Conservation (phyloP, 768 basidiomycete species). For the Tubosaeta sp. region DNA sequence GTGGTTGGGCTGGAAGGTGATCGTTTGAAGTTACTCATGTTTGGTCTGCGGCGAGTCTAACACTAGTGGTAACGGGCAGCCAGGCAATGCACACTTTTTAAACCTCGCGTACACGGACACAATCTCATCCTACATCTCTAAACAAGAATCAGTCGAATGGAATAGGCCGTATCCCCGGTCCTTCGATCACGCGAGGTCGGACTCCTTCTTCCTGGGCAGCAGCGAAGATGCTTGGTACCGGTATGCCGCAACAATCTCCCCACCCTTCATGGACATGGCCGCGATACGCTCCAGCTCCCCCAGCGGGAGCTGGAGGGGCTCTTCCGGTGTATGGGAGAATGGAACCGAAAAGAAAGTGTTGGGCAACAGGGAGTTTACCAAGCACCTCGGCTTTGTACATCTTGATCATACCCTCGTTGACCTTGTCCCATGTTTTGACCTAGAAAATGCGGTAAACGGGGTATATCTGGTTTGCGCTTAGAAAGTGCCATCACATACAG, state of each 20-base stretch:
- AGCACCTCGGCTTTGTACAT: slow-evolving; percentile 97
- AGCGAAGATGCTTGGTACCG: slow-evolving; percentile 77
- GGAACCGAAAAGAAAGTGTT: slow-evolving; percentile 93
- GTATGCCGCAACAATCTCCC: slow-evolving; percentile 92
- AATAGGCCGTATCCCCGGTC: slow-evolving; percentile 68
- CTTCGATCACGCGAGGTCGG: slow-evolving; percentile 41
- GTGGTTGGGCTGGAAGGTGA: too few relatives aligned
- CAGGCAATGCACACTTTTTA: too few relatives aligned
- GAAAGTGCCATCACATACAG: slow-evolving; percentile 35
- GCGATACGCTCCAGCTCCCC: slow-evolving; percentile 14
- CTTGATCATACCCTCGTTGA: slow-evolving; percentile 94
- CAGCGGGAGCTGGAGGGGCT: slow-evolving; percentile 31
- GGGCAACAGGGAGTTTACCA: slow-evolving; percentile 90
- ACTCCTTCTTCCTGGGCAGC: slow-evolving; percentile 50
- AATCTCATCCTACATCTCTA: background rate
- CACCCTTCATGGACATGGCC: slow-evolving; percentile 51
- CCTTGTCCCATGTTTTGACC: slow-evolving; percentile 95
- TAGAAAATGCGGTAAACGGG: slow-evolving; percentile 3
- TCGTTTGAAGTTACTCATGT: too few relatives aligned
- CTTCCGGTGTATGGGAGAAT: slow-evolving; percentile 69
- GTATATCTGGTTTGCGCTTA: background rate
- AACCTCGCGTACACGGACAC: too few relatives aligned
- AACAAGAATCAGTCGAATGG: slow-evolving; percentile 54
- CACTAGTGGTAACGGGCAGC: too few relatives aligned
- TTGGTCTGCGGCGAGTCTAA: too few relatives aligned